phyloP scores from a whole-genome alignment of 768 basidiomycete genomes.

The Termitomyces sp. region DNA sequence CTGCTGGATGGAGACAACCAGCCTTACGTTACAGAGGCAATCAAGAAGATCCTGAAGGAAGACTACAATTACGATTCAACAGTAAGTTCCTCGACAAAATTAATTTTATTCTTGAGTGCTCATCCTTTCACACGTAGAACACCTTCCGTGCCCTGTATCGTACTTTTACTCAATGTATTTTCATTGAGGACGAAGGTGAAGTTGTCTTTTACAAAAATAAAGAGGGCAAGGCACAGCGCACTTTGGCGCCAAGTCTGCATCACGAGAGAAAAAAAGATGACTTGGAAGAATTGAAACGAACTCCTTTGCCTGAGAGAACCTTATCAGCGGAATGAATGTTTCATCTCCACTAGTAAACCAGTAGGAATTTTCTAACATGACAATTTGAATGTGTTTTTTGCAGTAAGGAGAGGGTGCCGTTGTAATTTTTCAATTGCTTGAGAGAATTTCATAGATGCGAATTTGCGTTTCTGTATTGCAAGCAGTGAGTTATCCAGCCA shows the following conservation, averaged over 20 bases:
- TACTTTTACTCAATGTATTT: constrained; percentile 54
- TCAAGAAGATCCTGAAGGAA: constrained; percentile 47
- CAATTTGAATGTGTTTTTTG: too few relatives aligned
- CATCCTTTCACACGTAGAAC: constrained; percentile 27
- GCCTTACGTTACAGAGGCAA: constrained; percentile 46
- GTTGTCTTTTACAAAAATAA: constrained; percentile 59
- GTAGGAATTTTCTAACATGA: too few relatives aligned
- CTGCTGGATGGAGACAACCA: constrained; percentile 39
- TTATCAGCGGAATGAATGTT: too few relatives aligned
- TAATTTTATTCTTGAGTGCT: neutral
- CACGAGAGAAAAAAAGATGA: constrained; percentile 7
- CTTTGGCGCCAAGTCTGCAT: constrained; percentile 18
- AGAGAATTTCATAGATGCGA: too few relatives aligned
- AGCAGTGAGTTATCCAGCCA: too few relatives aligned
- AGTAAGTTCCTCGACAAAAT: constrained; percentile 21
- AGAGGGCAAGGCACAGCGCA: constrained; percentile 35
- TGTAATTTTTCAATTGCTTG: too few relatives aligned
- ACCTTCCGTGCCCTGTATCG: constrained; percentile 55
- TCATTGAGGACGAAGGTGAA: constrained; percentile 59
- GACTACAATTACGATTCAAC: constrained; percentile 61
- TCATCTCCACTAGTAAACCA: too few relatives aligned
- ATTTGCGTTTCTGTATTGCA: too few relatives aligned
- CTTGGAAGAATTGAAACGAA: neutral
- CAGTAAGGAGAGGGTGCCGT: too few relatives aligned
- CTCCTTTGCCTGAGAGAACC: too few relatives aligned